Conservation (phyloP, 495 filamentous ascomycete genomes). For the Talaromyces thailandensis region DNA sequence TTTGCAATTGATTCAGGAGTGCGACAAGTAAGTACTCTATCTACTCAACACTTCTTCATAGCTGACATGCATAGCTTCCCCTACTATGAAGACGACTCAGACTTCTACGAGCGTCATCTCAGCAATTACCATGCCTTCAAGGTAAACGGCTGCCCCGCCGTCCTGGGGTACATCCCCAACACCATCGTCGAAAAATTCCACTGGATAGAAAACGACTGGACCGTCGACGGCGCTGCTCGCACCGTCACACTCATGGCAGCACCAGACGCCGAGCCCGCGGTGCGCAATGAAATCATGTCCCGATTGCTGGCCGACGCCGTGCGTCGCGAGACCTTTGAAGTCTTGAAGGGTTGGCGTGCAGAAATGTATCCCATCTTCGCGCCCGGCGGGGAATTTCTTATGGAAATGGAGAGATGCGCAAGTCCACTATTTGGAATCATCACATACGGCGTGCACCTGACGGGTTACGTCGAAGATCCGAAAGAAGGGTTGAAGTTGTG, state of each 20-base stretch:
- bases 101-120: slow-evolving; percentile 37
- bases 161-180: slow-evolving; percentile 55
- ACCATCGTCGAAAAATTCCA: slow-evolving; percentile 47
- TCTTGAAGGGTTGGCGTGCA: slow-evolving; percentile 77
- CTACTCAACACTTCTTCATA: background rate
- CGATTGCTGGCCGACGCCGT: slow-evolving; percentile 56
- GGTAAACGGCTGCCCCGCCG: slow-evolving; percentile 38
- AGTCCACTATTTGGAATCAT: slow-evolving; percentile 76
- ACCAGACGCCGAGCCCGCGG: slow-evolving; percentile 32
- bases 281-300: slow-evolving; percentile 52
- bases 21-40: slow-evolving; percentile 47
- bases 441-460: slow-evolving; percentile 88
- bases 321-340: slow-evolving; percentile 51
- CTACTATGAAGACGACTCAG: slow-evolving; percentile 47
- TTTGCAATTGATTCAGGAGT: slow-evolving; percentile 47
- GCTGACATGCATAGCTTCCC: slow-evolving; percentile 45
- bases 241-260: slow-evolving; percentile 38
- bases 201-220: slow-evolving; percentile 43
- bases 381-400: slow-evolving; percentile 50
- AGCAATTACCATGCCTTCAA: slow-evolving; percentile 46
- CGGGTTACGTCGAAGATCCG: slow-evolving; percentile 54
- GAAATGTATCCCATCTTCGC: slow-evolving; percentile 83
- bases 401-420: slow-evolving; percentile 72
- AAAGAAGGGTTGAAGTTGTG: slow-evolving; percentile 63
- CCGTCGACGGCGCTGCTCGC: slow-evolving; percentile 35